Conservation (phyloP, 1,284 basidiomycete species). For the Mixia osmundae region DNA sequence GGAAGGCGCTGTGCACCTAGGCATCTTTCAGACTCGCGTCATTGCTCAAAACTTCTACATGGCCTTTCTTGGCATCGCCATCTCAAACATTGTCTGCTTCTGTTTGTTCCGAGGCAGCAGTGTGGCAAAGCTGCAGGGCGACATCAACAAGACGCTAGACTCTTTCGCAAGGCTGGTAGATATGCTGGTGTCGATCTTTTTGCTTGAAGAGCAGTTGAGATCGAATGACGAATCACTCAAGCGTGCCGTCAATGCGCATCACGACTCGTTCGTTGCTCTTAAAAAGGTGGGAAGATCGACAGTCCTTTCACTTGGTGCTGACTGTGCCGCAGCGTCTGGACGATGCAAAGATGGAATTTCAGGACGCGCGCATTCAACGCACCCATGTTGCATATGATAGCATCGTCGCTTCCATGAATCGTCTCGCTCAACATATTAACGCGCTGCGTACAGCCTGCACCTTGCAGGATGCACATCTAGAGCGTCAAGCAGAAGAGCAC, state of each 20-base stretch:
- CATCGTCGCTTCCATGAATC: conserved; percentile 54
- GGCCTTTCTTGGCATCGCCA: conserved; percentile 44
- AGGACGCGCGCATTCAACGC: conserved; percentile 27
- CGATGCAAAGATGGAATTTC: conserved; percentile 64
- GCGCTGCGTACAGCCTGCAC: conserved; percentile 59
- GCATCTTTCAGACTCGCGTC: conserved; percentile 20
- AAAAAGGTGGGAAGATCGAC: conserved; percentile 64
- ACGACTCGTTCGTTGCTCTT: conserved; percentile 34
- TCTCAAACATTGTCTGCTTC: conserved; percentile 67
- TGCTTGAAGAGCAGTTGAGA: background rate
- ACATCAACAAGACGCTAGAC: conserved; percentile 61
- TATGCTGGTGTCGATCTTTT: conserved; percentile 54
- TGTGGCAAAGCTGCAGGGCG: conserved; percentile 46
- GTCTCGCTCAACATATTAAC: conserved; percentile 72
- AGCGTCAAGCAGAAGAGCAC: conserved; percentile 15
- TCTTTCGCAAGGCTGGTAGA: conserved; percentile 64
- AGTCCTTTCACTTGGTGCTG: too few relatives aligned
- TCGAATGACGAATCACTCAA: conserved; percentile 1
- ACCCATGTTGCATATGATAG: conserved; percentile 39
- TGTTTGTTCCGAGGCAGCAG: conserved; percentile 63
- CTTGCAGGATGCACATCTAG: conserved; percentile 40
- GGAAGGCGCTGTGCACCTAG: conserved; percentile 52
- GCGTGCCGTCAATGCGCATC: conserved; percentile 40
- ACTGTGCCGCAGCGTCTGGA: too few relatives aligned
- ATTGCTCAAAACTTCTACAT: conserved; percentile 41